phyloP scores from a whole-genome alignment of 2,329 filamentous ascomycete genomes.

The Venturia asperata region DNA sequence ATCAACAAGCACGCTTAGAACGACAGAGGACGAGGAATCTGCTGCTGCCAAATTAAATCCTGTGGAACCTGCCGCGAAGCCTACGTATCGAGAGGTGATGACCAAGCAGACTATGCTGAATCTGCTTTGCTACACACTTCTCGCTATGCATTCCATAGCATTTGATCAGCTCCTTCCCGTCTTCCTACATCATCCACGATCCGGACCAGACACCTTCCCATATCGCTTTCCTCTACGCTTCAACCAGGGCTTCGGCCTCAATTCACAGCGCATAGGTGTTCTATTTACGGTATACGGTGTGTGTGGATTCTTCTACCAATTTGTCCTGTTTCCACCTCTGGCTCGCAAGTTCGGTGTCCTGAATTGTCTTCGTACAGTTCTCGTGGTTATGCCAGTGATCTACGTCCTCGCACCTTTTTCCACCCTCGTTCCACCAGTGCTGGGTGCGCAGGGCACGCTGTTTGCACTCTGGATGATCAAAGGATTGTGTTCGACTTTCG shows the following conservation, averaged over 20 bases:
- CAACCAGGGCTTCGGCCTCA: slow-evolving; percentile 67
- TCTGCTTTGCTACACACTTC: slow-evolving; percentile 67
- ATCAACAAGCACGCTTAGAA: neutral
- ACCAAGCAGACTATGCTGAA: slow-evolving; percentile 67
- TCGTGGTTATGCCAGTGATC: slow-evolving; percentile 61
- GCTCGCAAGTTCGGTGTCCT: slow-evolving; percentile 69
- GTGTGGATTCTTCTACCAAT: slow-evolving; percentile 73
- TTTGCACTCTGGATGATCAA: slow-evolving; percentile 65
- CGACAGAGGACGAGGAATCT: slow-evolving; percentile 6
- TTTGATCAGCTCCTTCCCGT: slow-evolving; percentile 62
- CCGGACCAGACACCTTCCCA: slow-evolving; percentile 46
- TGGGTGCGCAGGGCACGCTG: slow-evolving; percentile 52
- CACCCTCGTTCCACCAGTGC: slow-evolving; percentile 49
- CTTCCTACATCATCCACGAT: slow-evolving; percentile 69
- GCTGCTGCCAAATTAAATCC: neutral
- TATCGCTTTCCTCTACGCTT: slow-evolving; percentile 71
- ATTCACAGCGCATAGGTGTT: slow-evolving; percentile 68
- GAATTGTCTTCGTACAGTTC: slow-evolving; percentile 62
- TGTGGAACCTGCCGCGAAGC: neutral
- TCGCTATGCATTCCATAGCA: slow-evolving; percentile 74
- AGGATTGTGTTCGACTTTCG: slow-evolving; percentile 68
- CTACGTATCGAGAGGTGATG: slow-evolving; percentile 57
- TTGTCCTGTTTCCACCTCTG: slow-evolving; percentile 72
- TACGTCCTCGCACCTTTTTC: slow-evolving; percentile 81
- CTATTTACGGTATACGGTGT: slow-evolving; percentile 81